phyloP scores from a whole-genome alignment of 2,329 filamentous ascomycete species.

The Clonostachys byssicola region DNA sequence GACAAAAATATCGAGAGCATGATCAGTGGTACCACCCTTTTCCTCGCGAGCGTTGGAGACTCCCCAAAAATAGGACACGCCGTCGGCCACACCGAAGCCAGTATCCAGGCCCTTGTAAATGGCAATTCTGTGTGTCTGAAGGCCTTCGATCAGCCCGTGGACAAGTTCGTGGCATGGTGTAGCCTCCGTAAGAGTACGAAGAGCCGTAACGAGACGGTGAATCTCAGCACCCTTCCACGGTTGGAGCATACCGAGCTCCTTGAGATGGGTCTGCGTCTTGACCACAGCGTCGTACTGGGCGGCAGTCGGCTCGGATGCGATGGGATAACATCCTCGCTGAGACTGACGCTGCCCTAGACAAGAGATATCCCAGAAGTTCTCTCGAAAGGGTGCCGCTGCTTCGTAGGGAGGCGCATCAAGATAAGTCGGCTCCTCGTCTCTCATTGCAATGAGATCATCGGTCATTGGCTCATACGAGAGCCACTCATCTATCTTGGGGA shows the following conservation, averaged over 20 bases:
- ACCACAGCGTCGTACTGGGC: slow-evolving; percentile 21
- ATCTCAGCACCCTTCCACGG: slow-evolving; percentile 16
- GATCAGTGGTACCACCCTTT: slow-evolving; percentile 2
- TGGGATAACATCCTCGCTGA: slow-evolving; percentile 18
- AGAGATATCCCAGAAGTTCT: slow-evolving; percentile 22
- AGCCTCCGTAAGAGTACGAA: slow-evolving; percentile 10
- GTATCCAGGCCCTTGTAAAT: slow-evolving; percentile 27
- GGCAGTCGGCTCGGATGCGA: slow-evolving; percentile 16
- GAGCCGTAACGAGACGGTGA: slow-evolving; percentile 14
- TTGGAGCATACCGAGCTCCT: slow-evolving; percentile 22
- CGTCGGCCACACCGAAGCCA: slow-evolving; percentile 22
- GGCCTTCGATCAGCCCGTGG: slow-evolving; percentile 16
- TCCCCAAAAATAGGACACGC: slow-evolving; percentile 25
- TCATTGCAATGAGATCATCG: slow-evolving; percentile 7
- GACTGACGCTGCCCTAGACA: slow-evolving; percentile 17
- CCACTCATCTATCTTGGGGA: slow-evolving; percentile 15
- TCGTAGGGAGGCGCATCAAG: slow-evolving; percentile 14
- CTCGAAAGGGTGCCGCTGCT: slow-evolving; percentile 11
- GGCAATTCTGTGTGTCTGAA: slow-evolving; percentile 13
- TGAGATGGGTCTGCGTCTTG: slow-evolving; percentile 20
- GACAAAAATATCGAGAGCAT: slow-evolving; percentile 23
- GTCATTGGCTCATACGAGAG: slow-evolving; percentile 8
- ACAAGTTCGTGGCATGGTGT: slow-evolving; percentile 12
- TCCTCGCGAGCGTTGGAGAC: slow-evolving; percentile 13
- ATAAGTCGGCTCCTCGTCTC: slow-evolving; percentile 6